phyloP scores from a whole-genome alignment of 495 filamentous ascomycete species.

The Neurospora sp. region DNA sequence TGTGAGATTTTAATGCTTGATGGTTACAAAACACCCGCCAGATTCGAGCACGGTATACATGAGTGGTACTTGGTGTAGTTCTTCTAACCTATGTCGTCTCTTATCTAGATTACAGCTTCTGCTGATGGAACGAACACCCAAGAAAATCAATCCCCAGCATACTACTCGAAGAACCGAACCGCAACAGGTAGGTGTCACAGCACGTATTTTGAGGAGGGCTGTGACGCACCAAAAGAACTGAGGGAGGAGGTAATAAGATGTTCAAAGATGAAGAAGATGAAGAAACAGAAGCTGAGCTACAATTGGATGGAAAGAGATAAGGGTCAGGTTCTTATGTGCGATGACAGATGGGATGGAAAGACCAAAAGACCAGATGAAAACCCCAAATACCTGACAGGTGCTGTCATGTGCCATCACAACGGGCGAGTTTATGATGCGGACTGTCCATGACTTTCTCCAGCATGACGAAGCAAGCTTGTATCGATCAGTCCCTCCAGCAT shows the following conservation, averaged over 20 bases:
- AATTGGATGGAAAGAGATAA: neutral
- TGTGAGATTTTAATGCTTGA: neutral
- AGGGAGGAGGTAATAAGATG: neutral
- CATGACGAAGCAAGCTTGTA: neutral
- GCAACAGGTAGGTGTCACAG: neutral
- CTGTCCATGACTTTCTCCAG: neutral
- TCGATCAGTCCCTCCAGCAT: neutral
- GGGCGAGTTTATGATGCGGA: neutral
- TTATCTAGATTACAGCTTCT: no score
- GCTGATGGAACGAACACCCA: no score
- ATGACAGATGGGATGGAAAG: neutral
- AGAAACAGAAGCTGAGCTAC: neutral
- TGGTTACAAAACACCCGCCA: neutral
- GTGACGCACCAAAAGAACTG: neutral
- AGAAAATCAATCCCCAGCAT: no score
- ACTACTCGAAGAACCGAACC: no score
- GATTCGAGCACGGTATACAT: neutral
- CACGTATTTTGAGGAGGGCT: neutral
- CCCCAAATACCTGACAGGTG: neutral
- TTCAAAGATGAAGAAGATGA: neutral
- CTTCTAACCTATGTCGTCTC: no score
- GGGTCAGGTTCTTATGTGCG: neutral
- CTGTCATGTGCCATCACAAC: neutral
- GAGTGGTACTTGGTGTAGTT: neutral
- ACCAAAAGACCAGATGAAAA: neutral